Evolutionary conservation across 345 rosid genomes (phyloP).

Genomic region (Melastoma malabathricum): DNA sequence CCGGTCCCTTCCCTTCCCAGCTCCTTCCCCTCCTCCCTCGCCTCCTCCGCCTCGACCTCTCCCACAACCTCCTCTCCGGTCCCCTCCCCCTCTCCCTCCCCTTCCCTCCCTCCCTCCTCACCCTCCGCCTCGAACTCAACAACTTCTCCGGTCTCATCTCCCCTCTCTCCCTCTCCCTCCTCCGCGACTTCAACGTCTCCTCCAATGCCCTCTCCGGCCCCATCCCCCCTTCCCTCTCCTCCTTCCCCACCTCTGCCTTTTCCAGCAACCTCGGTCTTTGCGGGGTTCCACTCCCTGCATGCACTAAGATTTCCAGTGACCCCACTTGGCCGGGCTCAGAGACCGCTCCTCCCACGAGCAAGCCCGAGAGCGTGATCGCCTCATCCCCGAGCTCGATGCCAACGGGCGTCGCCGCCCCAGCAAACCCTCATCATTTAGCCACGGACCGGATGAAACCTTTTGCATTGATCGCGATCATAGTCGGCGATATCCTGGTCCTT

Average conservation of each 20-base stretch:
- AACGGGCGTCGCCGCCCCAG: conserved; percentile 5
- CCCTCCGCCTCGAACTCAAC: conserved; percentile 61
- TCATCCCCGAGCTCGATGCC: conserved; percentile 62
- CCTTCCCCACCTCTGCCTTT: conserved; percentile 50
- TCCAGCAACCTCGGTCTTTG: conserved; percentile 45
- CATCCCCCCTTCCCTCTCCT: conserved; percentile 52
- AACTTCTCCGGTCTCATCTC: conserved; percentile 43
- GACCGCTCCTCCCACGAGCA: conserved; percentile 35
- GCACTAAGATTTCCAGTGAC: conserved; percentile 19
- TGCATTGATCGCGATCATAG: conserved; percentile 48
- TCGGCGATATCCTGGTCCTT: conserved; percentile 56
- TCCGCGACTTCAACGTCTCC: conserved; percentile 74
- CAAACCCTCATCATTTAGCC: conserved; percentile 7
- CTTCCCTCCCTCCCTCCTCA: conserved; percentile 56
- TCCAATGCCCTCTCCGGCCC: conserved; percentile 45
- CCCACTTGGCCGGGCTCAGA: conserved; percentile 56
- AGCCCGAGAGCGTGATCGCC: conserved; percentile 23
- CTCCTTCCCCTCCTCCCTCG: conserved; percentile 31
- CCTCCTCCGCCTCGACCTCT: conserved; percentile 77
- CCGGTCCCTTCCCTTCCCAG: conserved; percentile 44
- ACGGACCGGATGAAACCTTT: conserved; percentile 35
- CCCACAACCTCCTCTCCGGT: conserved; percentile 69
- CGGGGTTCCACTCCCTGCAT: conserved; percentile 45
- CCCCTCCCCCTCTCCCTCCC: conserved; percentile 32
- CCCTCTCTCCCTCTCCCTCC: conserved; percentile 27